Conservation (phyloP, 2,329 filamentous ascomycete species). For the Proliferodiscus dingleyae region DNA sequence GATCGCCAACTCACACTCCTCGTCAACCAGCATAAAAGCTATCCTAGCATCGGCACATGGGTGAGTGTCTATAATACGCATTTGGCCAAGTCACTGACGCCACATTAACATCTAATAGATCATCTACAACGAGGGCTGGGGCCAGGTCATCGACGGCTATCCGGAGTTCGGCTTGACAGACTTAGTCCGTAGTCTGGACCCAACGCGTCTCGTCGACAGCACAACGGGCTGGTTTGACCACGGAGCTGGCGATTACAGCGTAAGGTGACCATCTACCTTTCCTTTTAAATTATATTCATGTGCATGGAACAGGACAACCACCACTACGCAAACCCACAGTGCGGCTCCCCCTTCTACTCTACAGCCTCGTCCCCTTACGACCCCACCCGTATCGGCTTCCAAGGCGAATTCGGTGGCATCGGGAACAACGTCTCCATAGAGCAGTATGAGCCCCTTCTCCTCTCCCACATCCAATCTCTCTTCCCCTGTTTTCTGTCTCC, state of each 20-base stretch:
- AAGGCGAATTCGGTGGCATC: constrained; percentile 68
- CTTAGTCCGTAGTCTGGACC: constrained; percentile 52
- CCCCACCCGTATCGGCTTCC: constrained; percentile 56
- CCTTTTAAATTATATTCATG: too few relatives aligned
- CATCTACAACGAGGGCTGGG: constrained; percentile 71
- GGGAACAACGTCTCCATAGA: constrained; percentile 60
- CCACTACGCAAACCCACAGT: constrained; percentile 67
- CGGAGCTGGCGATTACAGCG: constrained; percentile 58
- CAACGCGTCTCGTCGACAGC: constrained; percentile 58
- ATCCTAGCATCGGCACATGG: constrained; percentile 62
- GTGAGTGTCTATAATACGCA: too few relatives aligned
- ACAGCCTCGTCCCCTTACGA: constrained; percentile 51
- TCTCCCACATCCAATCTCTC: background rate
- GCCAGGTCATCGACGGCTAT: constrained; percentile 46
- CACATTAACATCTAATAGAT: constrained; percentile 35
- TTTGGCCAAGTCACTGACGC: too few relatives aligned
- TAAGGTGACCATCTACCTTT: too few relatives aligned
- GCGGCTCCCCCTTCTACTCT: constrained; percentile 65
- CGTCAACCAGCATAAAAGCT: constrained; percentile 32
- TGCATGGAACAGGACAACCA: constrained; percentile 63
- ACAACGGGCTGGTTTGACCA: constrained; percentile 65
- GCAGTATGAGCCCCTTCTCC: constrained; percentile 40
- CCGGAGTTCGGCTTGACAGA: constrained; percentile 55
- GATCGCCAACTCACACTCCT: constrained; percentile 45
- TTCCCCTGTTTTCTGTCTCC: background rate